Base-by-base conservation (phyloP, 208 protist genomes). In the Leishmania major region DNA sequence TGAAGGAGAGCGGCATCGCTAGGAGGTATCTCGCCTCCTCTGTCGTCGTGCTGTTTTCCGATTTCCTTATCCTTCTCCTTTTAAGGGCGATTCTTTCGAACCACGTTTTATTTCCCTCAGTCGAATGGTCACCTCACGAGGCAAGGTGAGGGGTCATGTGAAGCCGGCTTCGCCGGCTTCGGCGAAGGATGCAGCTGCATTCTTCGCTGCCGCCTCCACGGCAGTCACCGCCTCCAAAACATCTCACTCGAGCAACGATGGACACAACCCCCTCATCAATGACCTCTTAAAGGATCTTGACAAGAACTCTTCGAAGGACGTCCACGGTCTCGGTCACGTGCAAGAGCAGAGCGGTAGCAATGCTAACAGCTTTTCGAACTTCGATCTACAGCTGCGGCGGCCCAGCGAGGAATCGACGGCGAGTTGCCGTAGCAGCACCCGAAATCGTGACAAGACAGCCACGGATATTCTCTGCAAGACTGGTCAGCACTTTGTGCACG, bases 401-500 rank as follows among this genome's bases (percentile, higher is more conserved):
- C 28, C 53, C 22, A 86, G 83, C 59, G 73, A 70, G 7, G 78
- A 45, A 25, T 57, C 53, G n/a, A 55, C 37, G 75, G 53, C 31
- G 3, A 82, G 66, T 43, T 37, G 64, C 4, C 74, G 53, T 3
- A 82, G 75, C 75, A 47, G 62, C 22, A 15, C 66, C 19, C 62
- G 74, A 43, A 47, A 19, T 66, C 72, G 31, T 71, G 62, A 31
- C 17, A 75, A 78, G 73, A 67, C 66, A 25, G 82, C 85, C 17
- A 28, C 88, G 1, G 88, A 90, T 45, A 79, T 89, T 25, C 51
- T 94, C 49, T 78, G 76, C 17, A 81, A 62, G 11, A 84, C 82
- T 2, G 79, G 84, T 1, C 87, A 92, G 82, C 83, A 86, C 77
- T 94, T 91, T 84, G 83, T 91, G 28, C 89, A 94, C 84, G 82